Conservation (phyloP, 176 grass and related monocot genomes). For the Zizania latifolia region DNA sequence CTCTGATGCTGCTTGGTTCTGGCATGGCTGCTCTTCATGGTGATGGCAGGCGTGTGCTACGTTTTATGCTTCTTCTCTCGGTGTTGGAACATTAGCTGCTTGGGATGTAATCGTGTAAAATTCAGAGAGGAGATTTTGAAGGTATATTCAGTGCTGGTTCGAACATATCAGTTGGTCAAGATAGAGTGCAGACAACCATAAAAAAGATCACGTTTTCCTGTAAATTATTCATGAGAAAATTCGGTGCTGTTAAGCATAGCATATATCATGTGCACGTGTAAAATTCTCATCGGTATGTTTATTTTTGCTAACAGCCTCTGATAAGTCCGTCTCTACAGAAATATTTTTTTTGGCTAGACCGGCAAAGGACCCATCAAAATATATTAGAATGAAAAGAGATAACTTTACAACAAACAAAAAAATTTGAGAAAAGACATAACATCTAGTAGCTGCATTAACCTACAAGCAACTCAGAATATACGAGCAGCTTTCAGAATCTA, state of each 20-base stretch:
- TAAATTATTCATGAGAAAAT: not conserved
- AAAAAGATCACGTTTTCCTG: slow-evolving; percentile 5
- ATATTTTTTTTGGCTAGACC: no score
- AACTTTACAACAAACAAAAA: no score
- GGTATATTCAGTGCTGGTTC: not conserved
- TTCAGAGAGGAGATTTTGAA: slow-evolving; percentile 10
- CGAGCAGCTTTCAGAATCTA: no score
- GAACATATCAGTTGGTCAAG: not conserved
- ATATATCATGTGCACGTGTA: not conserved
- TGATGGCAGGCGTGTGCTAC: not conserved
- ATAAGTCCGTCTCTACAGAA: not conserved
- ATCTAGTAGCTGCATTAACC: no score
- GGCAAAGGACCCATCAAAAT: no score
- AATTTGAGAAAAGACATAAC: no score
- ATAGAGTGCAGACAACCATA: not conserved
- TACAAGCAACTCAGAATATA: no score
- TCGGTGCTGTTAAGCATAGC: not conserved
- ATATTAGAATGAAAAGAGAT: no score
- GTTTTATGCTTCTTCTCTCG: not conserved
- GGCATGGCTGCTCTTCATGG: slow-evolving; percentile 25
- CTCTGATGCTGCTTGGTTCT: slow-evolving; percentile 1
- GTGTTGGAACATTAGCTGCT: not conserved
- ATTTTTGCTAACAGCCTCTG: not conserved
- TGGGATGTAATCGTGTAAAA: slow-evolving; percentile 17
- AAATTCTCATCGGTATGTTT: not conserved